These are phyloP conservation scores for Candida ulmi DNA, from an alignment of 805 yeast species.

Conservation along the genomic window DNA sequence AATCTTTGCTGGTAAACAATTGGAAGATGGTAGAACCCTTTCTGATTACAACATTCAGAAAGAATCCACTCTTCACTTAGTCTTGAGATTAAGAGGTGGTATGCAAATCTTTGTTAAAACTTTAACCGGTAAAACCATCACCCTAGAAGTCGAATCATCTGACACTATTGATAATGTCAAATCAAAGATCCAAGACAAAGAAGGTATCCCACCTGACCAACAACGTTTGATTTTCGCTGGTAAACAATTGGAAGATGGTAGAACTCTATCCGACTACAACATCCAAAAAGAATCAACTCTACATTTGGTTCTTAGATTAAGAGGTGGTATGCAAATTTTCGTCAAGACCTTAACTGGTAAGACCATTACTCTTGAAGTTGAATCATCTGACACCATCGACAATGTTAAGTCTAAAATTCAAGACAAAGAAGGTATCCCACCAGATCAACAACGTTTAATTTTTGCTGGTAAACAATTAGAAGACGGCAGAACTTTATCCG, in stretches of 20 bases:
- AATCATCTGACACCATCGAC: slow-evolving; percentile 95
- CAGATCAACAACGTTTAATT: slow-evolving; percentile 97
- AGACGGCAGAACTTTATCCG: slow-evolving; percentile 90
- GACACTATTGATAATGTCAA: slow-evolving; percentile 94
- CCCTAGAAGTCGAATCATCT: slow-evolving; percentile 90
- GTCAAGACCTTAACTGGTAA: slow-evolving; percentile 97
- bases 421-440: slow-evolving; percentile 98
- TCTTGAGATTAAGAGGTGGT: slow-evolving; percentile 82
- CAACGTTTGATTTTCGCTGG: slow-evolving; percentile 93
- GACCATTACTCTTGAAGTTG: slow-evolving; percentile 96
- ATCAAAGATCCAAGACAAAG: slow-evolving; percentile 95
- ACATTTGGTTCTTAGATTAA: slow-evolving; percentile 77
- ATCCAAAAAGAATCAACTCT: slow-evolving; percentile 89
- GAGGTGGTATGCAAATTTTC: slow-evolving; percentile 91
- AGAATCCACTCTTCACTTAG: slow-evolving; percentile 84
- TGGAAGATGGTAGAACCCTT: slow-evolving; percentile 92
- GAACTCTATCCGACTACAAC: slow-evolving; percentile 90
- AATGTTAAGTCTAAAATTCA: slow-evolving; percentile 92
- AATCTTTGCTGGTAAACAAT: slow-evolving; percentile 94
- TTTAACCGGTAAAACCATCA: slow-evolving; percentile 95
- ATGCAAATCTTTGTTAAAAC: slow-evolving; percentile 97
- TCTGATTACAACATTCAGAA: slow-evolving; percentile 95
- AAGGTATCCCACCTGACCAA: slow-evolving; percentile 99
- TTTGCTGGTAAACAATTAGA: slow-evolving; percentile 95
- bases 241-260: slow-evolving; percentile 92